phyloP scores from a whole-genome alignment of 768 basidiomycete genomes.

The Obba rivulosa region DNA sequence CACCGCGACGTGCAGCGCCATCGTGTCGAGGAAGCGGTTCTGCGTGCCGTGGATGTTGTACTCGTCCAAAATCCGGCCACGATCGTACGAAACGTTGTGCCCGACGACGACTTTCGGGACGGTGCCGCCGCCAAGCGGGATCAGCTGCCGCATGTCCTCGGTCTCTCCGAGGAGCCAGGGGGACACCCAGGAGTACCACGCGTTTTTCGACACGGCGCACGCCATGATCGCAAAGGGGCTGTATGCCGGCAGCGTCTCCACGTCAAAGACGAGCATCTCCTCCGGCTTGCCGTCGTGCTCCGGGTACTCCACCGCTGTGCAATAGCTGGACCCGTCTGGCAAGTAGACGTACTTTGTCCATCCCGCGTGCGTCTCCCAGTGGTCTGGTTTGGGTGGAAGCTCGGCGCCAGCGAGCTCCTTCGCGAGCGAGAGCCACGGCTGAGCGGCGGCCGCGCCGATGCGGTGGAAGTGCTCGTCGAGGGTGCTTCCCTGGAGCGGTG shows the following conservation, averaged over 20 bases:
- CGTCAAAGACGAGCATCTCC: conserved; percentile 82
- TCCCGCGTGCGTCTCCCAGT: conserved; percentile 59
- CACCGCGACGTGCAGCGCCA: conserved; percentile 91
- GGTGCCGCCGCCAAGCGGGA: conserved; percentile 59
- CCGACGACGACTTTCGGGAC: conserved; percentile 72
- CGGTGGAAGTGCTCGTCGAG: conserved; percentile 87
- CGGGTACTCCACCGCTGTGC: conserved; percentile 65
- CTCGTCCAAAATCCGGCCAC: conserved; percentile 77
- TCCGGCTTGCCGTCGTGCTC: conserved; percentile 60
- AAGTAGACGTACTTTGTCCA: conserved; percentile 84
- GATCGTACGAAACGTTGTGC: conserved; percentile 94
- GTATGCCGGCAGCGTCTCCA: conserved; percentile 86
- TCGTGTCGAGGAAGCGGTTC: conserved; percentile 88
- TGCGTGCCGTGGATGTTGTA: conserved; percentile 62
- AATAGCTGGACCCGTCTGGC: conserved; percentile 72
- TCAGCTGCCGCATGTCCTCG: conserved; percentile 54
- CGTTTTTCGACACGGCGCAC: conserved; percentile 72
- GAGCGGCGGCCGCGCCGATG: conserved; percentile 61
- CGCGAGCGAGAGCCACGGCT: conserved; percentile 76
- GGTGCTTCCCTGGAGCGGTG: conserved; percentile 72
- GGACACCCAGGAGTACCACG: conserved; percentile 96
- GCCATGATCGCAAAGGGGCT: conserved; percentile 85
- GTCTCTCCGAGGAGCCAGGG: conserved; percentile 80
- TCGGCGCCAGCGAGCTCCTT: conserved; percentile 44
- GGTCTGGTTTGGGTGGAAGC: conserved; percentile 57